Conservation (phyloP, 371 early-diverging fungal genomes). For the Mucor lusitanicus region DNA sequence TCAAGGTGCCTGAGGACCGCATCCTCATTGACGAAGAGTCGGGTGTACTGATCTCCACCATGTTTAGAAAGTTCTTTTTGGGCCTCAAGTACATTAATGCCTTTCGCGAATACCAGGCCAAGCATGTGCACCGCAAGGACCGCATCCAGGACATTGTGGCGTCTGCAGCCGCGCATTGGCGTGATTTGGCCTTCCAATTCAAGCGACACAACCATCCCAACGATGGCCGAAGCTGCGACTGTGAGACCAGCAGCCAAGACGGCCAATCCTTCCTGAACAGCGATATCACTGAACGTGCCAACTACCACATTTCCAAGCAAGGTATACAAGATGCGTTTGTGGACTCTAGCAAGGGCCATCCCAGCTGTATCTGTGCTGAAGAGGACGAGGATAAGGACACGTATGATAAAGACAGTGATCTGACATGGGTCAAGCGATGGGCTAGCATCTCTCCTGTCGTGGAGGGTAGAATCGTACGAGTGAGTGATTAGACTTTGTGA, state of each 20-base stretch:
- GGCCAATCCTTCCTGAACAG: slow-evolving; percentile 7
- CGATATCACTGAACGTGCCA: slow-evolving; percentile 17
- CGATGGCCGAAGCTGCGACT: slow-evolving; percentile 14
- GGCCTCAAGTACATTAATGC: slow-evolving; percentile 62
- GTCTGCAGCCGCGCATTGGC: slow-evolving; percentile 28
- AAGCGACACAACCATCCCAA: slow-evolving; percentile 19
- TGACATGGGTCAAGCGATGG: slow-evolving; percentile 41
- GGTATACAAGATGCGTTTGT: slow-evolving; percentile 32
- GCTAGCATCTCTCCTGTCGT: slow-evolving; percentile 45
- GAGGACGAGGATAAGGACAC: slow-evolving; percentile 3
- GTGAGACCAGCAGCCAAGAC: slow-evolving; percentile 5
- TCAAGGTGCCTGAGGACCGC: slow-evolving; percentile 38
- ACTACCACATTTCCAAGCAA: slow-evolving; percentile 18
- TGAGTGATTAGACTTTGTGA: slow-evolving; percentile 13
- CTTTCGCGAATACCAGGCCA: slow-evolving; percentile 30
- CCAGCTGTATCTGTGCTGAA: slow-evolving; percentile 28
- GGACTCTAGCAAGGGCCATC: slow-evolving; percentile 30
- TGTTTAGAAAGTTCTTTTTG: slow-evolving; percentile 56
- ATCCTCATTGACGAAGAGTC: slow-evolving; percentile 60
- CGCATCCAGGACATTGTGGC: slow-evolving; percentile 19
- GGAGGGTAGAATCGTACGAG: slow-evolving; percentile 44
- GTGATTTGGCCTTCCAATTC: slow-evolving; percentile 15
- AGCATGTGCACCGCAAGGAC: slow-evolving; percentile 13
- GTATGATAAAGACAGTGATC: slow-evolving; percentile 12
- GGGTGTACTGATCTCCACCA: slow-evolving; percentile 55